Conservation (phyloP, 352 stramenopile genomes). For the Pythium apleroticum region DNA sequence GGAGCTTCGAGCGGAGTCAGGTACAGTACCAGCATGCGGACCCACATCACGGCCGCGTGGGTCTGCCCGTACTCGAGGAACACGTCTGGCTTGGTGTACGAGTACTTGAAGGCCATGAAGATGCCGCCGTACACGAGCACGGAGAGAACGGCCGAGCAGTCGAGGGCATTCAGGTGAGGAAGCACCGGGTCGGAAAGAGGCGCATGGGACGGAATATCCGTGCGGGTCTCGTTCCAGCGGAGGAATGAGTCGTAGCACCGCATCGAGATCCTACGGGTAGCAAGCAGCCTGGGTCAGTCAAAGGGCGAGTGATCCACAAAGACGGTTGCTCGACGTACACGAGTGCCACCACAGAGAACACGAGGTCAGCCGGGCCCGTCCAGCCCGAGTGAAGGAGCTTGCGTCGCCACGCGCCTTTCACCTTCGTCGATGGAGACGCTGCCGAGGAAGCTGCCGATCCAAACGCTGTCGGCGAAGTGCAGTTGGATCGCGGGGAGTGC, state of each 20-base stretch:
- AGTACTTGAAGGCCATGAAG: conserved; percentile 28
- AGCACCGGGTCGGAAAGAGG: conserved; percentile 35
- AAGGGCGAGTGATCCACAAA: too few relatives aligned
- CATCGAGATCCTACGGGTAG: conserved; percentile 26
- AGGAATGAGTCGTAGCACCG: conserved; percentile 33
- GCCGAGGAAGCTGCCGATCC: background rate
- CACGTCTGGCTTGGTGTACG: conserved; percentile 33
- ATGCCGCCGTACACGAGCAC: conserved; percentile 37
- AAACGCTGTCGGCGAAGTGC: background rate
- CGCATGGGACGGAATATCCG: conserved; percentile 30
- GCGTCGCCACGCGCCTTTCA: conserved; percentile 20
- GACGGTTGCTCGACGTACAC: too few relatives aligned
- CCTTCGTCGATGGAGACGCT: background rate
- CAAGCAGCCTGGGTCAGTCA: background rate
- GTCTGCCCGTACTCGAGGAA: conserved; percentile 38
- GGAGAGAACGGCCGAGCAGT: conserved; percentile 33
- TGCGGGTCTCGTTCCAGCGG: conserved; percentile 34
- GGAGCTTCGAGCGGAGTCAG: conserved; percentile 36
- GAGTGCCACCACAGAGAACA: conserved; percentile 8
- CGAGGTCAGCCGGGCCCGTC: conserved; percentile 17
- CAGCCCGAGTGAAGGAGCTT: conserved; percentile 24
- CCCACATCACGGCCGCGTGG: conserved; percentile 34
- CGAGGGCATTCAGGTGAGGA: conserved; percentile 20
- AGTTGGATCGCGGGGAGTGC: conserved; percentile 31
- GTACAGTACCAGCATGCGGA: conserved; percentile 40